These are phyloP conservation scores for Castanea crenata DNA, from an alignment of 306 rosid genomes.

Conservation along the genomic window DNA sequence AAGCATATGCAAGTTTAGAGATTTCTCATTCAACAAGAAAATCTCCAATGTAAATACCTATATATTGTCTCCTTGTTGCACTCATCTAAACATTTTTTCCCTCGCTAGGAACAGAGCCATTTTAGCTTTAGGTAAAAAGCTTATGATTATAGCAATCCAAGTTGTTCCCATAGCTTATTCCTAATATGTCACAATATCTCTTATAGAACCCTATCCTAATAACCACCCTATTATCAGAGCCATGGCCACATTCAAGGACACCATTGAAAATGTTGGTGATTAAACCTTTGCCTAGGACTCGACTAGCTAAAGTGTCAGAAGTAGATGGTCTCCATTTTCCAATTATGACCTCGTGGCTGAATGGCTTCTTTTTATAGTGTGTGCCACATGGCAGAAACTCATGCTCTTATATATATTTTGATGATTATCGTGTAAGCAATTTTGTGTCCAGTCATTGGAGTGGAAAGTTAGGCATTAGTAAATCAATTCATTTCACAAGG, in stretches of 20 bases:
- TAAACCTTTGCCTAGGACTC: conserved; percentile 48
- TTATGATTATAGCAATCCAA: conserved; percentile 32
- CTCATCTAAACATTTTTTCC: too few species aligned
- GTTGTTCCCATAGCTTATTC: conserved; percentile 25
- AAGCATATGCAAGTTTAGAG: too few species aligned
- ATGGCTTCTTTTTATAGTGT: conserved; percentile 29
- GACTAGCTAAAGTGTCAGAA: conserved; percentile 30
- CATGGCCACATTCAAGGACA: conserved; percentile 46
- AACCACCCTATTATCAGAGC: conserved; percentile 20
- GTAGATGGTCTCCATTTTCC: conserved; percentile 46
- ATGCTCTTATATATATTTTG: too few species aligned
- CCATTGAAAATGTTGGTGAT: conserved; percentile 57
- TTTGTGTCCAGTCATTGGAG: too few species aligned
- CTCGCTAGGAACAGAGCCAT: background rate
- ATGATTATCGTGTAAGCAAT: too few species aligned
- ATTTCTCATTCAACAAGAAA: too few species aligned
- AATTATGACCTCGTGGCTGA: conserved; percentile 52
- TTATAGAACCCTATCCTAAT: conserved; percentile 47
- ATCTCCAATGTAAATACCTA: too few species aligned
- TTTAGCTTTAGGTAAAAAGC: conserved; percentile 21
- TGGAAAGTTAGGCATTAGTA: too few species aligned
- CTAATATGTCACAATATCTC: conserved; percentile 30
- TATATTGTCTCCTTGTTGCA: too few species aligned
- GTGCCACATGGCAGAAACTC: too few species aligned
- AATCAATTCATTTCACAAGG: too few species aligned